Conservation (phyloP, 331 rosid species). For the Malus hybrid region DNA sequence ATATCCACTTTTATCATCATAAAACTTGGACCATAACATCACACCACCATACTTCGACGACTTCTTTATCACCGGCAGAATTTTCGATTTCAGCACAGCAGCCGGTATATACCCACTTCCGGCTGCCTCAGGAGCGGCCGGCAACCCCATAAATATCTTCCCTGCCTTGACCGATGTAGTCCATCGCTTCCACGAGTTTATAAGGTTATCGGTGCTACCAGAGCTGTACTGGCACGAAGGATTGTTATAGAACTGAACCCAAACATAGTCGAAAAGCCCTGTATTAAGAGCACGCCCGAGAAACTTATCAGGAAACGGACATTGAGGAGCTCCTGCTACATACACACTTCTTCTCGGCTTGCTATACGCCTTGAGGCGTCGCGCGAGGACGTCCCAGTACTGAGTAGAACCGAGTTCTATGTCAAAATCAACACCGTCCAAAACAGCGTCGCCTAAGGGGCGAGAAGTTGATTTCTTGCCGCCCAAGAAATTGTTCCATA, state of each 20-base stretch:
- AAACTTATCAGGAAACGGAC: slow-evolving; percentile 65
- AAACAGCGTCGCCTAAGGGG: slow-evolving; percentile 5
- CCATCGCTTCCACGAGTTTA: slow-evolving; percentile 57
- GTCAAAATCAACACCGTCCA: slow-evolving; percentile 19
- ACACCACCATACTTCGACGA: slow-evolving; percentile 69
- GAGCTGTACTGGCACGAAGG: slow-evolving; percentile 46
- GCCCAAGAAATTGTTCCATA: slow-evolving; percentile 70
- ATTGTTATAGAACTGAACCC: slow-evolving; percentile 74
- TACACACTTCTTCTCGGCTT: slow-evolving; percentile 24
- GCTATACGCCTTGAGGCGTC: slow-evolving; percentile 25
- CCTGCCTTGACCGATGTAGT: slow-evolving; percentile 10
- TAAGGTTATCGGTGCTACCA: slow-evolving; percentile 39
- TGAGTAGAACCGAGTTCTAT: slow-evolving; percentile 43
- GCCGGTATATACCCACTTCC: slow-evolving; percentile 71
- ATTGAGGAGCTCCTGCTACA: slow-evolving; percentile 75
- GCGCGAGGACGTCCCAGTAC: slow-evolving; percentile 47
- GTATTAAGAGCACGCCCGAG: slow-evolving; percentile 46
- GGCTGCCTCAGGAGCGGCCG: slow-evolving; percentile 43
- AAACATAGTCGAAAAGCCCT: slow-evolving; percentile 64
- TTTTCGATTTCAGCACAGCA: slow-evolving; percentile 33
- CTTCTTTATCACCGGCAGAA: slow-evolving; percentile 46
- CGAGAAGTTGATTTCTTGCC: slow-evolving; percentile 23
- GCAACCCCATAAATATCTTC: slow-evolving; percentile 57
- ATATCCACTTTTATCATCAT: slow-evolving; percentile 48
- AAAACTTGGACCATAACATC: slow-evolving; percentile 68